Conservation (phyloP, 1,284 basidiomycete genomes). For the Cryptococcus neoformans region DNA sequence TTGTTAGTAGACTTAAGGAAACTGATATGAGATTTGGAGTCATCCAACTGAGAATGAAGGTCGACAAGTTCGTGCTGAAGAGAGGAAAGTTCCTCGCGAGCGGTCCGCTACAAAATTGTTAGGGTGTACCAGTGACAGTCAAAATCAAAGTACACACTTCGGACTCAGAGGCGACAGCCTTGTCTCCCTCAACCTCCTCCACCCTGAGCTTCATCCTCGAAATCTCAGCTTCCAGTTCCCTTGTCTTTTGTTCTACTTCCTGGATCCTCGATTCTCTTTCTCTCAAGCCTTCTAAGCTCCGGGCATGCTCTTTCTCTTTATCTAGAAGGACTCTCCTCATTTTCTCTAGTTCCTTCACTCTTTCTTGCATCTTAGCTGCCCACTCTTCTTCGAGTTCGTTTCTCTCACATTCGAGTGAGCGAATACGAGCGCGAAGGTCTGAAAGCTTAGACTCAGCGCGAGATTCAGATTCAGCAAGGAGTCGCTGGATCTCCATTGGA, state of each 20-base stretch:
- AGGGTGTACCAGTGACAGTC: too few relatives aligned
- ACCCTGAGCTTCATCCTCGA: conserved; percentile 39
- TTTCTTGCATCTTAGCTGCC: conserved; percentile 59
- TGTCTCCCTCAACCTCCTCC: conserved; percentile 56
- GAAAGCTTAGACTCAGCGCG: conserved; percentile 71
- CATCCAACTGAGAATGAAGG: conserved; percentile 48
- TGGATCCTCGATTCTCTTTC: conserved; percentile 60
- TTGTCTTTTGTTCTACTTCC: conserved; percentile 58
- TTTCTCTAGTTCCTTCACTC: conserved; percentile 68
- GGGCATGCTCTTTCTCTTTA: conserved; percentile 53
- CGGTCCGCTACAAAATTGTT: conserved; percentile 36
- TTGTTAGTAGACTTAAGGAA: conserved; percentile 51
- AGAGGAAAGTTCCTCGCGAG: conserved; percentile 46
- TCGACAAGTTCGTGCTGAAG: conserved; percentile 37
- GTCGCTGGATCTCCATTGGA: conserved; percentile 65
- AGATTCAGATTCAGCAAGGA: conserved; percentile 72
- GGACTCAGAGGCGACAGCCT: conserved; percentile 42
- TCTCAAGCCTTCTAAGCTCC: conserved; percentile 58
- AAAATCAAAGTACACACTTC: conserved; percentile 39
- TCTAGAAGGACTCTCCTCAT: conserved; percentile 60
- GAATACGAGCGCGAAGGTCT: conserved; percentile 34
- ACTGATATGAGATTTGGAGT: conserved; percentile 33
- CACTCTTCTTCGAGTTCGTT: conserved; percentile 66
- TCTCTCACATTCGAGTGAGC: conserved; percentile 43
- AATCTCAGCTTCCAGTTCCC: conserved; percentile 51